A percentile compares a stretch with the other conserved stretches of the same genome.
Evolutionary conservation across 208 protist species (phyloP).

Genomic region (Acanthamoeba triangularis): DNA sequence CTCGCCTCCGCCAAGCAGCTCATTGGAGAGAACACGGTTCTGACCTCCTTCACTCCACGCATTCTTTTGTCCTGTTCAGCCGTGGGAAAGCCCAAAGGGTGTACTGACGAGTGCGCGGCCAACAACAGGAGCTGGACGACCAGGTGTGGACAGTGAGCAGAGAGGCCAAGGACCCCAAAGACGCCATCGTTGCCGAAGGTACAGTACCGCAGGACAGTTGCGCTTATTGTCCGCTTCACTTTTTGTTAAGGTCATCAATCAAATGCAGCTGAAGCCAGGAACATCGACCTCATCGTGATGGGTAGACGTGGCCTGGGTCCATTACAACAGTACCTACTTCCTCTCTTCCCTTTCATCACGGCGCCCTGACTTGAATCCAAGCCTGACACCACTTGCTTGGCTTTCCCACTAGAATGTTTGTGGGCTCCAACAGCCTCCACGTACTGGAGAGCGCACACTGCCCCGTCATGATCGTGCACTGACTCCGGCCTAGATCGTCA

Average conservation of each 20-base stretch:
- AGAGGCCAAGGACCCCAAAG: background rate
- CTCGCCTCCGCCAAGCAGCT: background rate
- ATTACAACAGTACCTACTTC: background rate
- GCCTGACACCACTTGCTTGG: no score
- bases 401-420: background rate
- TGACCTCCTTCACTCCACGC: background rate
- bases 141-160: background rate
- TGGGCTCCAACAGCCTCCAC: background rate
- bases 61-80: no score
- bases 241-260: background rate
- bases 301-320: background rate
- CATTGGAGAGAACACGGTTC: background rate
- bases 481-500: background rate
- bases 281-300: background rate
- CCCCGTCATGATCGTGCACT: background rate
- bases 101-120: no score
- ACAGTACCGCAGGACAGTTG: background rate
- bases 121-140: background rate
- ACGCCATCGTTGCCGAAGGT: background rate
- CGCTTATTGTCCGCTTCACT: background rate
- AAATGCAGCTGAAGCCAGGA: background rate
- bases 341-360: no score
- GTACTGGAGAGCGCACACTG: background rate
- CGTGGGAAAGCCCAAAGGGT: no score
- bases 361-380: no score